These are phyloP conservation scores for Chiua virens DNA, from an alignment of 768 basidiomycete species.

Conservation along the genomic window DNA sequence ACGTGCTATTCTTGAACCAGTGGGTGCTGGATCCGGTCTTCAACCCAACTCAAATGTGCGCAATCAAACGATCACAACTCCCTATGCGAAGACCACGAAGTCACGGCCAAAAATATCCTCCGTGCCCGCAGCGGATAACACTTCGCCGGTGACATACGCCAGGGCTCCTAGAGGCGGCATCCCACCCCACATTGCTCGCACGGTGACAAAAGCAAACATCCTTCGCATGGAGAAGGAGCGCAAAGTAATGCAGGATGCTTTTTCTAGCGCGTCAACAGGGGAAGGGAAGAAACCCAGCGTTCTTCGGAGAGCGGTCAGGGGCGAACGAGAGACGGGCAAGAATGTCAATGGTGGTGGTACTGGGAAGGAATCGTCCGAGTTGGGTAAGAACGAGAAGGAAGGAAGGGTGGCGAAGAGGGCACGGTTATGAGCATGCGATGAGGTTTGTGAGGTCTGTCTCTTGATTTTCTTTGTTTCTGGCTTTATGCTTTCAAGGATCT, in stretches of 20 bases:
- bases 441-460: neutral
- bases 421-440: conserved; percentile 3
- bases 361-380: conserved; percentile 45
- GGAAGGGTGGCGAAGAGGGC: conserved; percentile 16
- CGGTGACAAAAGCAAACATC: conserved; percentile 28
- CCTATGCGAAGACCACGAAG: conserved; percentile 2
- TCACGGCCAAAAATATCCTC: neutral
- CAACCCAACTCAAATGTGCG: neutral
- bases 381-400: conserved; percentile 76
- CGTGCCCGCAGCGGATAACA: neutral
- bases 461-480: neutral
- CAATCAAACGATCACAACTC: neutral
- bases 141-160: conserved; percentile 2
- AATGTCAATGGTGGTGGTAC: neutral
- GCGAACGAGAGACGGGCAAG: conserved; percentile 1
- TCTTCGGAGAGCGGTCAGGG: conserved; percentile 9
- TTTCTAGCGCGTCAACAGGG: neutral
- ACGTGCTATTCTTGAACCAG: conserved; percentile 1
- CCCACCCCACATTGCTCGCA: conserved; percentile 31
- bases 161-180: conserved; percentile 30
- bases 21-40: neutral
- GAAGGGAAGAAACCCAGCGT: conserved; percentile 29
- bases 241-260: conserved; percentile 17
- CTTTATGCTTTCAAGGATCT: conserved; percentile 10
- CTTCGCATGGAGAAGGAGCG: conserved; percentile 26